Percentiles rank a stretch among this genome's conserved stretches.
Conservation (phyloP, 345 rosid species). For the Aquilaria sinensis region DNA sequence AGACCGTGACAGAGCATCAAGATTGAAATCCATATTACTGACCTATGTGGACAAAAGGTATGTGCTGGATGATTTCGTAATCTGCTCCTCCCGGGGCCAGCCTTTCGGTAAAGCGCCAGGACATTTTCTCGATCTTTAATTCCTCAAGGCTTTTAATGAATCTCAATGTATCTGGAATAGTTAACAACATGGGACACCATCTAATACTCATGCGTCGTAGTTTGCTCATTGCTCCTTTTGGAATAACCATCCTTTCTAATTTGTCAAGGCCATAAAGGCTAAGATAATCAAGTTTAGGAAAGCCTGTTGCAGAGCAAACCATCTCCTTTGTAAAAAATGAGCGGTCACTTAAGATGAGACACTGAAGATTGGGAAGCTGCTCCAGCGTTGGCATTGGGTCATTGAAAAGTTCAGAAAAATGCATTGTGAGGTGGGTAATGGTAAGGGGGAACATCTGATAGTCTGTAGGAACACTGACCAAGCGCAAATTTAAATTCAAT, state of each 20-base stretch:
- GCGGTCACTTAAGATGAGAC: conserved; percentile 15
- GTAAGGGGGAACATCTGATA: conserved; percentile 12
- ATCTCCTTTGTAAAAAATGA: conserved; percentile 9
- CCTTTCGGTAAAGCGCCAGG: conserved; percentile 10
- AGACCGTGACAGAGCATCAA: too few relatives aligned
- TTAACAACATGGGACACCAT: conserved; percentile 9
- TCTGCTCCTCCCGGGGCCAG: background rate
- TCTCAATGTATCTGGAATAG: conserved; percentile 16
- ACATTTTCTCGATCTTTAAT: conserved; percentile 17
- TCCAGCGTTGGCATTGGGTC: conserved; percentile 13
- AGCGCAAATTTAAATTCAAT: background rate
- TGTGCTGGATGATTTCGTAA: too few relatives aligned
- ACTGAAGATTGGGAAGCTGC: conserved; percentile 12
- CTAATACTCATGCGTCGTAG: conserved; percentile 14
- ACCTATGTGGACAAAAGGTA: too few relatives aligned
- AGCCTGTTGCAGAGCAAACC: background rate
- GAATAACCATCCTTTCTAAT: conserved; percentile 11
- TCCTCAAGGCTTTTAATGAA: conserved; percentile 10
- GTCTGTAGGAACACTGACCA: background rate
- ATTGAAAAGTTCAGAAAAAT: conserved; percentile 12
- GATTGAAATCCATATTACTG: too few relatives aligned
- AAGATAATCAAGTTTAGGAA: conserved; percentile 6
- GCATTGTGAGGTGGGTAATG: conserved; percentile 10
- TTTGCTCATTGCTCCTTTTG: conserved; percentile 10
- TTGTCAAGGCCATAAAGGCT: conserved; percentile 12